These are phyloP conservation scores for Mrakia gelida DNA, from an alignment of 768 basidiomycete genomes.

Conservation along the genomic window DNA sequence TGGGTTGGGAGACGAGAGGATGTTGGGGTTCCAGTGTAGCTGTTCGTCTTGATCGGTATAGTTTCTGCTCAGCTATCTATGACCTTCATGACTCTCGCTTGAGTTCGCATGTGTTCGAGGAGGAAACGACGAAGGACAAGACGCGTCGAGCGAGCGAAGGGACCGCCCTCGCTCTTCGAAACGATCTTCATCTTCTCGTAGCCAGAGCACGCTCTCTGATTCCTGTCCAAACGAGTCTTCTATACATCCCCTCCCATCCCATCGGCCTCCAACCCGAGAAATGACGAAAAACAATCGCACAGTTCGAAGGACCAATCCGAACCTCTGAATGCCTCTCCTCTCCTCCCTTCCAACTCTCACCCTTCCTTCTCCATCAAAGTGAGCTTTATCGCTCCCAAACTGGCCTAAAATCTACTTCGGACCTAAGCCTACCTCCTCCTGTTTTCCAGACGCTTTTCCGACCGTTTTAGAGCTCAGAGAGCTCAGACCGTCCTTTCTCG, in stretches of 20 bases:
- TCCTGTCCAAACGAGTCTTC: too few relatives aligned
- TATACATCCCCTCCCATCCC: too few relatives aligned
- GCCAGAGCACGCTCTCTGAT: too few relatives aligned
- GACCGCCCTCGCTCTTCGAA: too few relatives aligned
- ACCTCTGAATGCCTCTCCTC: not conserved
- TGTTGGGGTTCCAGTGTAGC: conserved; percentile 29
- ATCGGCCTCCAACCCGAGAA: too few relatives aligned
- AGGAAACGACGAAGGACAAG: too few relatives aligned
- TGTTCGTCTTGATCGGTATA: conserved; percentile 11
- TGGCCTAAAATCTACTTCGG: not conserved
- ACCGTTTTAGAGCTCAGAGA: not conserved
- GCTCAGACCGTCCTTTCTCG: not conserved
- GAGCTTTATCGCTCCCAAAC: not conserved
- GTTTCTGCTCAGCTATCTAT: too few relatives aligned
- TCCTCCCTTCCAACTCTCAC: not conserved
- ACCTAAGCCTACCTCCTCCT: not conserved
- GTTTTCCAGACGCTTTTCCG: not conserved
- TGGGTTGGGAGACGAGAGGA: conserved; percentile 20
- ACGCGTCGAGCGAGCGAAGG: too few relatives aligned
- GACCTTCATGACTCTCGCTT: too few relatives aligned
- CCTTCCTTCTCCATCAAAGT: not conserved
- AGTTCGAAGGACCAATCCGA: not conserved
- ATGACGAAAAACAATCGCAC: too few relatives aligned
- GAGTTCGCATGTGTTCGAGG: too few relatives aligned
- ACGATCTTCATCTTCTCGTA: too few relatives aligned